phyloP scores from a whole-genome alignment of 2,329 filamentous ascomycete species.

The Pezicula radicicola region DNA sequence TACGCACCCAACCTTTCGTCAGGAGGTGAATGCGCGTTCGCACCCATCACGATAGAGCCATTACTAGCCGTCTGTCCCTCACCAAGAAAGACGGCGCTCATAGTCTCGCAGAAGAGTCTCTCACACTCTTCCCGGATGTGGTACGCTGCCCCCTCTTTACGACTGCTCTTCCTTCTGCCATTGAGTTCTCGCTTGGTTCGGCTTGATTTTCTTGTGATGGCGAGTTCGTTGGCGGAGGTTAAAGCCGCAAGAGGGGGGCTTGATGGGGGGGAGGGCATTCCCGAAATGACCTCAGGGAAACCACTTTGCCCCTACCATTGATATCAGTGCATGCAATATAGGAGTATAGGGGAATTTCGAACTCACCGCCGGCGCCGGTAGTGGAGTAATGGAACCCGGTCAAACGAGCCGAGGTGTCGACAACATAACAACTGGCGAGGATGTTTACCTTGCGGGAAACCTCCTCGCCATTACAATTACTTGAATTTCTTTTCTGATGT shows the following conservation, averaged over 20 bases:
- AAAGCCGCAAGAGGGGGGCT: slow-evolving; percentile 85
- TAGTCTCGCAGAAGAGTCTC: slow-evolving; percentile 98
- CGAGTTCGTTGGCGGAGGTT: slow-evolving; percentile 65
- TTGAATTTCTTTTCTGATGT: slow-evolving; percentile 37
- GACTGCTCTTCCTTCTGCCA: slow-evolving; percentile 36
- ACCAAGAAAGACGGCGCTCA: slow-evolving; percentile 93
- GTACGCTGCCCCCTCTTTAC: slow-evolving; percentile 89
- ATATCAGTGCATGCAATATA: slow-evolving; percentile 14
- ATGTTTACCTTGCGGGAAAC: slow-evolving; percentile 62
- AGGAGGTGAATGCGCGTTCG: slow-evolving; percentile 47
- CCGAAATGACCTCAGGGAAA: slow-evolving; percentile 91
- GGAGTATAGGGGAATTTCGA: slow-evolving; percentile 1
- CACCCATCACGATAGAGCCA: slow-evolving; percentile 87
- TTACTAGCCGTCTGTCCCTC: slow-evolving; percentile 72
- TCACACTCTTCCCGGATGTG: slow-evolving; percentile 99
- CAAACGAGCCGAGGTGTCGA: slow-evolving; percentile 69
- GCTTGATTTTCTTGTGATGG: slow-evolving; percentile 56
- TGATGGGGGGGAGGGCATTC: slow-evolving; percentile 79
- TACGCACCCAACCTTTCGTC: slow-evolving; percentile 22
- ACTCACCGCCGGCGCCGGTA: slow-evolving; percentile 77
- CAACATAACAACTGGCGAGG: slow-evolving; percentile 88
- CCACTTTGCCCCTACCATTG: slow-evolving; percentile 71
- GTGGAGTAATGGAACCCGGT: slow-evolving; percentile 93
- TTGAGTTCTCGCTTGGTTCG: slow-evolving; percentile 26
- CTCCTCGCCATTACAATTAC: slow-evolving; percentile 66